phyloP scores from a whole-genome alignment of 75 land plant species.

The Cupressus sempervirens region DNA sequence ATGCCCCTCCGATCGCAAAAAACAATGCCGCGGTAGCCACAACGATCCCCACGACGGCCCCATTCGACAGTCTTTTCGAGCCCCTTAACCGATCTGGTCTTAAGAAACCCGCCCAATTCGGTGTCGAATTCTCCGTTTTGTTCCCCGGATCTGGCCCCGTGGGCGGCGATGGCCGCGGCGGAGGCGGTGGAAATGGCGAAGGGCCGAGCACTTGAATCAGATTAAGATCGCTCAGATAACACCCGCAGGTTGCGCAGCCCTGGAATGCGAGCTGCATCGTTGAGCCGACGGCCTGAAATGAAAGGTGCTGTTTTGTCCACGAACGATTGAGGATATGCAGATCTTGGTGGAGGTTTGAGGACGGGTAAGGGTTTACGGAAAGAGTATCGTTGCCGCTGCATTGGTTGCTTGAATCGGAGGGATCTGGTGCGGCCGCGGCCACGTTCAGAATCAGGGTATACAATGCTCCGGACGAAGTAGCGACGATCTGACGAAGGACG shows the following conservation, averaged over 20 bases:
- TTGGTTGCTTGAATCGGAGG: not conserved
- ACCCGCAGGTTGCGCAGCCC: not conserved
- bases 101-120: no score
- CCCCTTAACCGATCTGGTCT: not conserved
- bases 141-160: not conserved
- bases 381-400: not conserved
- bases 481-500: not conserved
- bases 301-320: not conserved
- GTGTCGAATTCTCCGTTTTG: no score
- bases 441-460: not conserved
- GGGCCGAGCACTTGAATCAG: not conserved
- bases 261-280: not conserved
- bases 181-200: not conserved
- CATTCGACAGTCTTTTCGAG: not conserved
- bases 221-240: not conserved
- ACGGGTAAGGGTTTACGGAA: not conserved
- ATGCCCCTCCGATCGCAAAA: not conserved
- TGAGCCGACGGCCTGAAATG: not conserved
- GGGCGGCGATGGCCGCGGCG: not conserved
- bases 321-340: not conserved
- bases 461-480: not conserved
- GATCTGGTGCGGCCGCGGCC: not conserved
- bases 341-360: not conserved
- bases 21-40: not conserved
- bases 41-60: conserved; percentile 1